Conservation (phyloP, 208 protist genomes). For the Entamoeba moshkovskii region DNA sequence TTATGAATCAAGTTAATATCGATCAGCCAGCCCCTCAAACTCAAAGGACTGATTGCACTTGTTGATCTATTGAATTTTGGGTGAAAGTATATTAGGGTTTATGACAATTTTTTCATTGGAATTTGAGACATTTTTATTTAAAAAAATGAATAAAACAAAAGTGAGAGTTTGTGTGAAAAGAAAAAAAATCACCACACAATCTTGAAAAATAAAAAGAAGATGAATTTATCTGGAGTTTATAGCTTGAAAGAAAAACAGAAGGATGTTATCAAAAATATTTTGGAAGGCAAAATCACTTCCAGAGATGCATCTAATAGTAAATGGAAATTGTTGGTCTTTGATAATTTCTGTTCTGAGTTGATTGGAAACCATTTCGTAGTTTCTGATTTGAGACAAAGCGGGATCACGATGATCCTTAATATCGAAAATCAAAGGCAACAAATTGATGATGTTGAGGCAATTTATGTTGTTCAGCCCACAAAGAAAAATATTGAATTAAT, state of each 20-base stretch:
- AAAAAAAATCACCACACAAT: too few relatives aligned
- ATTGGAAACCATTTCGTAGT: background rate
- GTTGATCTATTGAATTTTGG: too few relatives aligned
- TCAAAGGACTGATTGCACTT: too few relatives aligned
- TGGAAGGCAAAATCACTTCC: background rate
- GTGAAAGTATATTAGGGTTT: too few relatives aligned
- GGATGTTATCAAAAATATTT: background rate
- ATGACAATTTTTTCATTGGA: too few relatives aligned
- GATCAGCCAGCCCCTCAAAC: too few relatives aligned
- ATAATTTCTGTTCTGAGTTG: background rate
- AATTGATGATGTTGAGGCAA: background rate
- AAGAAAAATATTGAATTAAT: background rate
- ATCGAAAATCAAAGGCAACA: background rate
- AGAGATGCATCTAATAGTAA: background rate
- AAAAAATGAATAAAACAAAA: too few relatives aligned
- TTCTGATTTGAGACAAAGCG: background rate
- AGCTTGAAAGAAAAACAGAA: background rate
- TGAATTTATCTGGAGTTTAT: background rate
- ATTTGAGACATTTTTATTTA: too few relatives aligned
- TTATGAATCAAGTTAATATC: too few relatives aligned
- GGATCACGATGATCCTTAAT: background rate
- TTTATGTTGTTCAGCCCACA: background rate
- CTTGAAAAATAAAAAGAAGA: background rate
- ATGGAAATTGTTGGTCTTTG: background rate
- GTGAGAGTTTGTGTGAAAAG: too few relatives aligned